Conservation (phyloP, 164 flowering plant genomes). For the Magnolia sinica region DNA sequence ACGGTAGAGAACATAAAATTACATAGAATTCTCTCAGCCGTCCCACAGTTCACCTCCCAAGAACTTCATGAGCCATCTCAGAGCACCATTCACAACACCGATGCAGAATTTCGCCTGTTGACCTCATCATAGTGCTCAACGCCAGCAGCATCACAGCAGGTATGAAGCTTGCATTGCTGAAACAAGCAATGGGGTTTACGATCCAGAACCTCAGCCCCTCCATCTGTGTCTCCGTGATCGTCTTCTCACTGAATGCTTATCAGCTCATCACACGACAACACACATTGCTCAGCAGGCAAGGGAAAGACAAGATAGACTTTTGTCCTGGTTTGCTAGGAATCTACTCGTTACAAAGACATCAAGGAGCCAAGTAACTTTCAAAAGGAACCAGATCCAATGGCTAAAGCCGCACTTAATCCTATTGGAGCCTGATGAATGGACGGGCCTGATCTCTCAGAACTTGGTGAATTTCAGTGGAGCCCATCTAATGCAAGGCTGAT, state of each 20-base stretch:
- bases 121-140: constrained; percentile 88
- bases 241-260: constrained; percentile 86
- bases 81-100: constrained; percentile 54
- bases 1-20: constrained; percentile 60
- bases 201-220: constrained; percentile 79
- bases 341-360: too few species aligned
- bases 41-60: constrained; percentile 42
- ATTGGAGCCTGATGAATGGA: too few species aligned
- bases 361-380: too few species aligned
- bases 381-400: too few species aligned
- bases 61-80: constrained; percentile 66
- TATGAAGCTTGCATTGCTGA: constrained; percentile 80
- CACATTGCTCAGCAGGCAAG: too few species aligned
- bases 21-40: constrained; percentile 64
- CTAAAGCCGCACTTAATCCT: too few species aligned
- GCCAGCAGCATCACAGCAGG: constrained; percentile 98
- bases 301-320: too few species aligned
- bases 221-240: constrained; percentile 81
- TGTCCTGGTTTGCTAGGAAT: too few species aligned
- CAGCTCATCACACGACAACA: constrained; percentile 40
- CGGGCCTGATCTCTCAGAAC: too few species aligned
- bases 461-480: too few species aligned
- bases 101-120: constrained; percentile 43
- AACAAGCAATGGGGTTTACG: constrained; percentile 90
- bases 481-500: too few species aligned